Evolutionary conservation across 164 flowering plant species (phyloP), one percentile per base, ranked within the genome.

Genomic region (Berberis vulgaris): DNA sequence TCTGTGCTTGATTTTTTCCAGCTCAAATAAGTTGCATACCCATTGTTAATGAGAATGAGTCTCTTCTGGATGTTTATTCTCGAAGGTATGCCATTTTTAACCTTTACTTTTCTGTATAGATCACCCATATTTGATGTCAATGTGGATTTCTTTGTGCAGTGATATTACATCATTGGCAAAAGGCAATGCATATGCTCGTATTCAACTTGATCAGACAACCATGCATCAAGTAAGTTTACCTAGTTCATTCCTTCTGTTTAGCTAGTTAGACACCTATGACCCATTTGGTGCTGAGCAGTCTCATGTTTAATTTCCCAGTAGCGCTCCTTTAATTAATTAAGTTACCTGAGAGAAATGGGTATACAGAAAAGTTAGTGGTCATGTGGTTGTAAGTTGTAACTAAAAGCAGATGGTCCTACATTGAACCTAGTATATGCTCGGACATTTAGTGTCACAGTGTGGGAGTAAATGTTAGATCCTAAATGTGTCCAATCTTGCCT

Each of bases 81-180:
- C 59, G 78, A 66, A 75, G 74, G 78, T 75, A 68, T 62, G 55
- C 59, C 9, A 12, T 12, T 41, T 53, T 26, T 6, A 2, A 38
- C 41, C 2, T 44, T 61, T 3, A 3, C 45, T 10, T 61, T 42
- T 49, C 49, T 44, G 49, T 47, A 47, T 47, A 11, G 10, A 6
- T 47, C 26, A 47, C 10, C 10, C 7, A 26, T 26, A 49, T 6
- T 49, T 56, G 65, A 44, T 53, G 12, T 67, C 13, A 39, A 5
- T 52, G 41, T 55, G 45, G 38, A 43, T 45, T 60, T 67, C n/a
- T 43, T 40, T 71, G 39, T 75, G 74, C 74, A 75, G 78, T 61
- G 78, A 75, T 60, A 71, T 75, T 45, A 75, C 67, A 7, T 64
- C 78, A 45, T 71, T 75, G 64, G 78, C 74, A 62, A 75, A 71